These are phyloP conservation scores for Pseudopyrenochaeta lycopersici DNA, from an alignment of 2,329 filamentous ascomycete species.

Conservation along the genomic window DNA sequence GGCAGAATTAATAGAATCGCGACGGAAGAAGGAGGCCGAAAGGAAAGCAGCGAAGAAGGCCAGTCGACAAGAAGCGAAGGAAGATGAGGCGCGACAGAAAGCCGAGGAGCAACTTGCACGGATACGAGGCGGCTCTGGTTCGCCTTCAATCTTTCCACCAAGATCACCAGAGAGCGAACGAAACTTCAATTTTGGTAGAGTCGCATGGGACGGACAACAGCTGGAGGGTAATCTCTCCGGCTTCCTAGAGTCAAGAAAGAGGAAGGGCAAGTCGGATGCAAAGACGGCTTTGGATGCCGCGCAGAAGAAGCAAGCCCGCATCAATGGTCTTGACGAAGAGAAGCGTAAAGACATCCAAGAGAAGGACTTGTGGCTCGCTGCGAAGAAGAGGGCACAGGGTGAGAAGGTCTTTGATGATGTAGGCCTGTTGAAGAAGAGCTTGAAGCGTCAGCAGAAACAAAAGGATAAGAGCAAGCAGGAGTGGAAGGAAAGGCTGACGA, in stretches of 20 bases:
- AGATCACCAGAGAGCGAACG: constrained; percentile 60
- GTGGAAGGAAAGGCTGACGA: constrained; percentile 66
- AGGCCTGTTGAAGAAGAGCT: constrained; percentile 82
- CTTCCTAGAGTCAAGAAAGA: constrained; percentile 73
- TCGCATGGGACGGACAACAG: constrained; percentile 90
- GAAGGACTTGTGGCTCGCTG: constrained; percentile 94
- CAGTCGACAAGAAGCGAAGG: constrained; percentile 76
- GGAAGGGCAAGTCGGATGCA: constrained; percentile 83
- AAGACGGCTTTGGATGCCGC: constrained; percentile 86
- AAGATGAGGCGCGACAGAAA: constrained; percentile 74
- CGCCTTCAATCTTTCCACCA: constrained; percentile 61
- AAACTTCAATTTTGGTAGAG: constrained; percentile 87
- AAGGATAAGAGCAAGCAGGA: constrained; percentile 94
- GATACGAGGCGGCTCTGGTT: constrained; percentile 67
- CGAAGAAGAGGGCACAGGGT: constrained; percentile 86
- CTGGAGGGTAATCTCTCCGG: constrained; percentile 74
- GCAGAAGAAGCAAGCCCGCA: constrained; percentile 84
- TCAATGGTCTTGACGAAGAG: constrained; percentile 76
- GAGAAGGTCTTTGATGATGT: constrained; percentile 90
- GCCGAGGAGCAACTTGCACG: constrained; percentile 65
- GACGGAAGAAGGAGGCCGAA: constrained; percentile 86
- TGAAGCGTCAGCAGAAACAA: constrained; percentile 88
- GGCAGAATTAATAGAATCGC: constrained; percentile 89
- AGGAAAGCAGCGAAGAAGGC: constrained; percentile 91
- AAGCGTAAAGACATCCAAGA: constrained; percentile 89